Percentiles rank a stretch among this genome's conserved stretches.
Evolutionary conservation across 1,139 yeast genomes (phyloP).

Genomic region (Geotrichum australiense): DNA sequence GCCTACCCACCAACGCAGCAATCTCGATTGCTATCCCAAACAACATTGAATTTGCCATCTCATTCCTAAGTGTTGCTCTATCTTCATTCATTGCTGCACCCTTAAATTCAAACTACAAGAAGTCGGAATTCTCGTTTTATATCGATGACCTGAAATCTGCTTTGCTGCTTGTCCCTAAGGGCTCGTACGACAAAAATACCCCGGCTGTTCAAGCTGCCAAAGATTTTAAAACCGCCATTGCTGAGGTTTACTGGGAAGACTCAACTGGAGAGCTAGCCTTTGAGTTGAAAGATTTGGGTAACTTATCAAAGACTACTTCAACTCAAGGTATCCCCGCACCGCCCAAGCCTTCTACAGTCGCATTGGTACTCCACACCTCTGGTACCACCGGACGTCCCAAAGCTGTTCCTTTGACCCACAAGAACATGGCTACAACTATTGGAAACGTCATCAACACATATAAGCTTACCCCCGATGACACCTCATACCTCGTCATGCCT

Average conservation of each 20-base stretch:
- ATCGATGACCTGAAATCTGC: conserved; percentile 50
- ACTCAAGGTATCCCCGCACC: conserved; percentile 36
- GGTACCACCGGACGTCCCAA: conserved; percentile 71
- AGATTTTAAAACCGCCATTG: conserved; percentile 41
- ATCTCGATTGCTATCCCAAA: conserved; percentile 57
- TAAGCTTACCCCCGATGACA: conserved; percentile 41
- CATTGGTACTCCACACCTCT: conserved; percentile 58
- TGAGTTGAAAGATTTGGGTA: conserved; percentile 25
- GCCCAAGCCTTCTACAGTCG: conserved; percentile 43
- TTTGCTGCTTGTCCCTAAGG: conserved; percentile 50
- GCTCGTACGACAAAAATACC: conserved; percentile 34
- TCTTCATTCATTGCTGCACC: conserved; percentile 58
- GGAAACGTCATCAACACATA: conserved; percentile 52
- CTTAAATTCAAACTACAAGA: conserved; percentile 52
- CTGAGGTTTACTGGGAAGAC: conserved; percentile 45
- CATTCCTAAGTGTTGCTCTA: conserved; percentile 49
- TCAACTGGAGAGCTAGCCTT: conserved; percentile 23
- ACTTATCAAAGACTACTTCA: conserved; percentile 15
- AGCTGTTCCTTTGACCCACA: conserved; percentile 60
- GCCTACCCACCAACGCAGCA: conserved; percentile 38
- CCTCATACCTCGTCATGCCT: conserved; percentile 62
- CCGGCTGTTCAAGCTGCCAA: conserved; percentile 48
- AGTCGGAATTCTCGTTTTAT: conserved; percentile 54
- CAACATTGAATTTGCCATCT: conserved; percentile 47
- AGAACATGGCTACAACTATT: conserved; percentile 52